Percentiles rank a stretch among this genome's conserved stretches.
Evolutionary conservation across 371 early-diverging fungal genomes (phyloP).

Genomic region (Lichtheimia ornata): DNA sequence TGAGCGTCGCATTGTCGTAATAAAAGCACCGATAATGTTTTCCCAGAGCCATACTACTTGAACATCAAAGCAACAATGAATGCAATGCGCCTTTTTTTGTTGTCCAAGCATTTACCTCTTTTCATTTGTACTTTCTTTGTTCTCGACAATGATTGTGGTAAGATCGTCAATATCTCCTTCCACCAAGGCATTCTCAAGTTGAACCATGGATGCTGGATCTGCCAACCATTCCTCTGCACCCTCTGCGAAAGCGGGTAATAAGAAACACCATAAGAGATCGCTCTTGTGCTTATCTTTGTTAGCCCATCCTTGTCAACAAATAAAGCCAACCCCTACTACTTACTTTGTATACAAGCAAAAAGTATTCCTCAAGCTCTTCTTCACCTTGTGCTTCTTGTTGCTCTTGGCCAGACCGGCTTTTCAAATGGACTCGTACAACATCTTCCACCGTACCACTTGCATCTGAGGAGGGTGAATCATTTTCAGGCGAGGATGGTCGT

Average conservation of each 20-base stretch:
- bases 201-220: conserved; percentile 25
- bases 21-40: conserved; percentile 47
- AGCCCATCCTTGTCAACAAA: too few relatives aligned
- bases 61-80: not conserved
- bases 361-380: conserved; percentile 44
- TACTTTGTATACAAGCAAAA: conserved; percentile 59
- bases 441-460: conserved; percentile 15
- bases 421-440: conserved; percentile 43
- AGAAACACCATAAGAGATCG: conserved; percentile 38
- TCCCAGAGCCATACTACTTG: conserved; percentile 26
- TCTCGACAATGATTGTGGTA: conserved; percentile 16
- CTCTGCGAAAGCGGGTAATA: conserved; percentile 29
- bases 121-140: conserved; percentile 27
- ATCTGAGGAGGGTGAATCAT: conserved; percentile 11
- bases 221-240: conserved; percentile 29
- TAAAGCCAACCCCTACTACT: not conserved
- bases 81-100: not conserved
- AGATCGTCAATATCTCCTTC: conserved; percentile 26
- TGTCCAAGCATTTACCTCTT: conserved; percentile 30
- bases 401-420: conserved; percentile 20
- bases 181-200: conserved; percentile 26
- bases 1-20: conserved; percentile 42
- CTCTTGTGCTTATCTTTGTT: conserved; percentile 28
- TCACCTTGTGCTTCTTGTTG: not conserved
- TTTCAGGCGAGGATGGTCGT: conserved; percentile 10